A percentile compares a stretch with the other conserved stretches of the same genome.
These are phyloP conservation scores for Chytridium lagenaria DNA, from an alignment of 371 early-diverging fungal genomes.

Conservation along the genomic window DNA sequence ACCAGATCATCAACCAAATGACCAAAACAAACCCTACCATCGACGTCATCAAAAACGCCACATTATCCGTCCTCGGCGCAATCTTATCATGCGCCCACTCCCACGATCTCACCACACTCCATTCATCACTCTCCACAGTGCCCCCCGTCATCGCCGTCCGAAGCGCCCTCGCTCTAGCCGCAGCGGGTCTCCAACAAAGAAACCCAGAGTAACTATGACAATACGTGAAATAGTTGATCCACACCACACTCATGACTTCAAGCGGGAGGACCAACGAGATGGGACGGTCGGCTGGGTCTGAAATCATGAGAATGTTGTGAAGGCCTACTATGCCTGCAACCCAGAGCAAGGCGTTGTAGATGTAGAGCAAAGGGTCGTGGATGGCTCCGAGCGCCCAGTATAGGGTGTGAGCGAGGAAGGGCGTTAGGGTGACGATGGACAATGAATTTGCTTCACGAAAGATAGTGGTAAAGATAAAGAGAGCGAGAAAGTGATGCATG, in stretches of 20 bases:
- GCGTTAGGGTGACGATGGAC: constrained; percentile 21
- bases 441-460: constrained; percentile 25
- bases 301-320: not conserved
- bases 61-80: too few species aligned
- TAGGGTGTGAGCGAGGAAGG: constrained; percentile 28
- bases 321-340: constrained; percentile 15
- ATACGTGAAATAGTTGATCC: constrained; percentile 35
- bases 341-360: constrained; percentile 26
- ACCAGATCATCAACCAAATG: not conserved
- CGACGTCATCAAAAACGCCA: not conserved
- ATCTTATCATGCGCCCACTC: too few species aligned
- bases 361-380: constrained; percentile 20
- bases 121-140: too few species aligned
- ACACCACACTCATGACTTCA: constrained; percentile 2
- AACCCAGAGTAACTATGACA: constrained; percentile 26
- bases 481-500: constrained; percentile 31
- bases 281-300: not conserved
- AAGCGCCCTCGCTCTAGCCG: too few species aligned
- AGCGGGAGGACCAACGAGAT: constrained; percentile 10
- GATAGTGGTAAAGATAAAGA: constrained; percentile 25
- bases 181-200: constrained; percentile 23
- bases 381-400: constrained; percentile 34
- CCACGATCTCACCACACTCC: too few species aligned
- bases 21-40: not conserved
- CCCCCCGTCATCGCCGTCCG: too few species aligned